Base-by-base conservation (phyloP, 202 grass and related monocot species). In the Carex arenaria region DNA sequence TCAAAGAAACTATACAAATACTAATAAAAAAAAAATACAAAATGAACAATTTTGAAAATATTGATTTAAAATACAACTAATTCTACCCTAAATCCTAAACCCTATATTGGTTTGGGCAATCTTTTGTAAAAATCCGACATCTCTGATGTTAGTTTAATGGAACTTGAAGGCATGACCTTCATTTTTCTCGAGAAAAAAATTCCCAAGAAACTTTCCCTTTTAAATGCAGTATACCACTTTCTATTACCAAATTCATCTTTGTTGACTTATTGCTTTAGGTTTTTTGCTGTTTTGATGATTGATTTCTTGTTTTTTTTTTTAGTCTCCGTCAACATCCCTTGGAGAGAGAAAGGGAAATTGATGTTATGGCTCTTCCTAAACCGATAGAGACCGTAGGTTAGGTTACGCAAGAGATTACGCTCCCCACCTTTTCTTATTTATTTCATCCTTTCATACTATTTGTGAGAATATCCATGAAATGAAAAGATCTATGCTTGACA, bases 371-470 rank as follows among this genome's bases (percentile, higher is more conserved):
- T 75, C 11, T 54, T 54, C 55, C 72, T 18, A 56, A 55, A 55
- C 23, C 12, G 2, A 55, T 31, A 31, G 72, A 75, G 72, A 55
- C 47, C 47, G 47, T 51, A 18, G 23, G 52, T 77, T 77, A 26
- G 26, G 52, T 77, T 77, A 77, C 51, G 51, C 72, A 77, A 77
- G 73, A 32, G 14, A 59, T 77, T 77, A 77, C 73, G 73, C 59
- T 59, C 73, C 52, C 28, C 28, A 77, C 23, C 13, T 31, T 30
- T n/a, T 62, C 8, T 56, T 36, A 57, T 34, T 3, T 36, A 77
- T 77, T 55, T 5, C 28, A 56, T 19, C 28, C 15, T 77, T 57
- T 34, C 52, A 32, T 15, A 77, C 19, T 28, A 36, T 11, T 15
- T 9, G 17, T 17, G 11, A 30, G 22, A 55, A 23, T 56, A 32